Evolutionary conservation across 345 rosid species (phyloP), one percentile per base, ranked within the genome.

Genomic region (Clausena lansium): DNA sequence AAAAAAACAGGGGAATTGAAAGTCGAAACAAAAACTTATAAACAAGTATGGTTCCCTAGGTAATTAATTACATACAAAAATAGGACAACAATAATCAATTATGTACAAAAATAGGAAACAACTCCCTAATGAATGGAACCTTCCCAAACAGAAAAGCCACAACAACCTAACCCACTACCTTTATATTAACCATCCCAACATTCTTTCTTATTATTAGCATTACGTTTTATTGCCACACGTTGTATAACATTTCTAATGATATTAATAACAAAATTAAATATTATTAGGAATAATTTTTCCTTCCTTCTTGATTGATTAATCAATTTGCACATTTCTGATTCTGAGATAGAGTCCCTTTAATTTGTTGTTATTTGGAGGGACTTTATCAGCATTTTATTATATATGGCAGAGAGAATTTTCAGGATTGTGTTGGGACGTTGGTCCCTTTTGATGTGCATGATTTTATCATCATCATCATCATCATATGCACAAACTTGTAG

Each of bases 401-500:
- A 39, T 6, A 50, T 72, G 66, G 35, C 27, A 0, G 54, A 6
- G 1, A 52, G 11, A 36, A 67, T 36, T 71, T 17, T 67, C 10
- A 54, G 57, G 24, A 15, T 67, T 54, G 62, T 76, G 65, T 76
- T 67, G 14, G 36, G 52, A 14, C 17, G 17, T 66, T 54, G 67
- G 33, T 65, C 38, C 54, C 30, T 85, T 57, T 55, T 83, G 41
- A 62, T 78, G 79, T 84, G 74, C 14, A 7, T 81, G 67, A 0
- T 70, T 33, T 13, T 61, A 6, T 75, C 86, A 8, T 52, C 55
- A 15, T 74, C 86, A 32, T 84, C 86, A 10, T 50, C 57, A 52
- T 75, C 86, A 30, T 85, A 63, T n/a, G 88, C 85, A 10, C 97
- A 90, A 78, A 81, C 89, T 54, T 95, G 98, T 77, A 68, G 87